phyloP scores from a whole-genome alignment of 441 rosid genomes.

The Adansonia gregorii region DNA sequence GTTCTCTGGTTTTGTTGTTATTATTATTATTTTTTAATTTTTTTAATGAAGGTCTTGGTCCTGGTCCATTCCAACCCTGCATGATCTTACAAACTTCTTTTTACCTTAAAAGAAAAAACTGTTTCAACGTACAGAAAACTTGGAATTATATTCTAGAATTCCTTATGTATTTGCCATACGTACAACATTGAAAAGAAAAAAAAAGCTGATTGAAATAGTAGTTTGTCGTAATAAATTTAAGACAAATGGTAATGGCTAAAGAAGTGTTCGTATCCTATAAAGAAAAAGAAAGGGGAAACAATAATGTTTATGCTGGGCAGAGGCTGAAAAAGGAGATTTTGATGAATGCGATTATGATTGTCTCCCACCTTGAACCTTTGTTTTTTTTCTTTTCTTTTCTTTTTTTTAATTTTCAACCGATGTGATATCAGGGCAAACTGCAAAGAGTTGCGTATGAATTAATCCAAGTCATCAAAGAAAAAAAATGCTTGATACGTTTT shows the following conservation, averaged over 20 bases:
- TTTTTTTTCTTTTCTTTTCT: neutral
- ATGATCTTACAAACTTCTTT: neutral
- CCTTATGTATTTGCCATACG: neutral
- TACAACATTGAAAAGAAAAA: neutral
- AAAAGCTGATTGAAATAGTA: neutral
- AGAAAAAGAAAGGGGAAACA: no score
- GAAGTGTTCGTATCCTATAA: neutral
- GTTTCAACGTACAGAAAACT: neutral
- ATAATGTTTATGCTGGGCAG: no score
- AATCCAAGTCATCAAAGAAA: neutral
- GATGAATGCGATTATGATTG: neutral
- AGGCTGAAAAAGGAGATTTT: no score
- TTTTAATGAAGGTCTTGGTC: neutral
- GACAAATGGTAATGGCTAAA: constrained; percentile 9
- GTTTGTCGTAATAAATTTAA: neutral
- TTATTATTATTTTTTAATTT: neutral
- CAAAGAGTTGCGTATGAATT: constrained; percentile 10
- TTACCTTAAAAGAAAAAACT: neutral
- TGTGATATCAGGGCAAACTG: neutral
- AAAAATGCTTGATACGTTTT: constrained; percentile 16
- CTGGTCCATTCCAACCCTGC: neutral
- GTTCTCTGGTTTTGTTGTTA: neutral
- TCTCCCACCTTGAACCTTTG: neutral
- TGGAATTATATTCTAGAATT: neutral
- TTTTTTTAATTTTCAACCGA: no score